These are phyloP conservation scores for Apiotrichum gracile DNA, from an alignment of 1,284 basidiomycete genomes.

Conservation along the genomic window DNA sequence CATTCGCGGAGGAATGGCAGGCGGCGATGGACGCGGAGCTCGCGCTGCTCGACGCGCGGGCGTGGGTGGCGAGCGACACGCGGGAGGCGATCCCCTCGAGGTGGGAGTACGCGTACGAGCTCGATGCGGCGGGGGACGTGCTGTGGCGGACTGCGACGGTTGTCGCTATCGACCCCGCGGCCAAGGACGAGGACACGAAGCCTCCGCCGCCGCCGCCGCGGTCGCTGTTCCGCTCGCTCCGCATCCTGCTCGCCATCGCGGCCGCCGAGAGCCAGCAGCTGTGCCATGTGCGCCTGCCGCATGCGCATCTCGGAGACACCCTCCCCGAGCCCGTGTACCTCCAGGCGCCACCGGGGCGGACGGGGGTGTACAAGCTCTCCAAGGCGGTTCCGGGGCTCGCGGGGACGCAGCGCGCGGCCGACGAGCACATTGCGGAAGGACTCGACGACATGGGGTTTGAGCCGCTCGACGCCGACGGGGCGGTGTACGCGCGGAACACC, in stretches of 20 bases:
- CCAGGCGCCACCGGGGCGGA: neutral
- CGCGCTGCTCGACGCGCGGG: neutral
- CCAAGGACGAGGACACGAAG: neutral
- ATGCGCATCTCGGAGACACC: neutral
- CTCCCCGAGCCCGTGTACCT: neutral
- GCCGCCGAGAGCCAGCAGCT: neutral
- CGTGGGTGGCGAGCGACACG: neutral
- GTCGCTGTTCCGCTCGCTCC: neutral
- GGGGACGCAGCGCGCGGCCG: neutral
- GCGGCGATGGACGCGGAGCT: neutral
- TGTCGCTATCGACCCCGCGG: neutral
- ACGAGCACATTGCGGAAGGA: neutral
- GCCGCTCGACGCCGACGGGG: neutral
- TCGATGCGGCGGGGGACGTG: neutral
- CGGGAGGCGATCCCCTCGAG: neutral
- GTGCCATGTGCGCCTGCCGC: neutral
- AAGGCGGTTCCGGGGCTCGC: neutral
- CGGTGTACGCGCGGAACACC: neutral
- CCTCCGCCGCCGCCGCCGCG: neutral
- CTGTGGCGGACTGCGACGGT: neutral
- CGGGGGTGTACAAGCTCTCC: neutral
- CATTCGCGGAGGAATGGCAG: neutral
- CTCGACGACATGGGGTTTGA: neutral
- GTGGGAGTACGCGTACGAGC: neutral
- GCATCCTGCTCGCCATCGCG: neutral